Conservation (phyloP, 2,329 filamentous ascomycete genomes). For the Botrytis deweyae region DNA sequence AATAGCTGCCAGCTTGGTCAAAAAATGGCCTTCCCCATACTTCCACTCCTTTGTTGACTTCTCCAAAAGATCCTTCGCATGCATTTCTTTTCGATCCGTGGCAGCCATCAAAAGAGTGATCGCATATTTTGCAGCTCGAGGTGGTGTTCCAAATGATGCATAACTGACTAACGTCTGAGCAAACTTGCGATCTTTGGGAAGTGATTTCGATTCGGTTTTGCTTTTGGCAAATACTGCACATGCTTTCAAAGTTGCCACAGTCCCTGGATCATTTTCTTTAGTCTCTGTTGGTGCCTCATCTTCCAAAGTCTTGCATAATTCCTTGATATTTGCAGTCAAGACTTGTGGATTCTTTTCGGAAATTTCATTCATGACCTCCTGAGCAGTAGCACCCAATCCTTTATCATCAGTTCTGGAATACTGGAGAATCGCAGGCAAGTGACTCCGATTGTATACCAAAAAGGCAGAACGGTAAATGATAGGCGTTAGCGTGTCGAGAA, state of each 20-base stretch:
- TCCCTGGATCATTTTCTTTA: conserved; percentile 65
- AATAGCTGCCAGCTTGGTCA: conserved; percentile 70
- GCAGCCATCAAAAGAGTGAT: conserved; percentile 79
- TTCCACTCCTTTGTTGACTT: conserved; percentile 72
- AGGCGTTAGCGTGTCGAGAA: conserved; percentile 78
- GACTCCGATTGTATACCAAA: conserved; percentile 90
- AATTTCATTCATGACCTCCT: conserved; percentile 89
- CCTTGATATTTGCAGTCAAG: conserved; percentile 88
- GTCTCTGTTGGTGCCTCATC: conserved; percentile 72
- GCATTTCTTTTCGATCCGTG: conserved; percentile 75
- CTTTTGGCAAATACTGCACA: conserved; percentile 88
- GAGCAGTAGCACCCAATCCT: conserved; percentile 73
- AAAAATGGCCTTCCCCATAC: conserved; percentile 71
- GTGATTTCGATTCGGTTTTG: conserved; percentile 72
- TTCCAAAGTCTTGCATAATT: conserved; percentile 83
- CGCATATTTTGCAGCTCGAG: conserved; percentile 87
- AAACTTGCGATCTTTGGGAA: conserved; percentile 79
- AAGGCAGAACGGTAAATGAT: conserved; percentile 81
- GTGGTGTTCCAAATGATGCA: conserved; percentile 76
- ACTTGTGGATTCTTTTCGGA: conserved; percentile 85
- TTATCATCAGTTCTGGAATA: conserved; percentile 81
- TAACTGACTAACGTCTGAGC: conserved; percentile 78
- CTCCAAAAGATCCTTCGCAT: conserved; percentile 77
- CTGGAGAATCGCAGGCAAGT: conserved; percentile 86
- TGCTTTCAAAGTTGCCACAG: conserved; percentile 90